Conservation (phyloP, 2,329 filamentous ascomycete genomes). For the Penicillium sp. region DNA sequence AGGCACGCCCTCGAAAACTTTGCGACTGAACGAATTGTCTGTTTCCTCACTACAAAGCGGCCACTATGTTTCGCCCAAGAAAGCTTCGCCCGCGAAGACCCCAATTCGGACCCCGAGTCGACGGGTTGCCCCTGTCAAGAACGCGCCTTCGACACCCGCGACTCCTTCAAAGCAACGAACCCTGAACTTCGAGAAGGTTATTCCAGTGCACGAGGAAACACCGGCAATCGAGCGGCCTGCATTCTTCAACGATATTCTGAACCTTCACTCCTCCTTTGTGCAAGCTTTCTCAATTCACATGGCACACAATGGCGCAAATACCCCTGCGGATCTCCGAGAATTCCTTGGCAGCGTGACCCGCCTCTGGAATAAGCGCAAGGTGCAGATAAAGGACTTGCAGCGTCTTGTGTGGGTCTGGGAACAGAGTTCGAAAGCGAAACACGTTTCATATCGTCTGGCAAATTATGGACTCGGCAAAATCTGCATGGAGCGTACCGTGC, state of each 20-base stretch:
- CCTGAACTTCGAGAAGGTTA: conserved; percentile 18
- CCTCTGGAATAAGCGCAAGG: conserved; percentile 69
- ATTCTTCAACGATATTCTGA: conserved; percentile 53
- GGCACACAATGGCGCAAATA: conserved; percentile 63
- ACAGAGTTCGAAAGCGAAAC: conserved; percentile 23
- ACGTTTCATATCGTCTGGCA: conserved; percentile 37
- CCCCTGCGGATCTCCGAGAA: conserved; percentile 62
- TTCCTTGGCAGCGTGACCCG: conserved; percentile 63
- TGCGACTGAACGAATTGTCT: conserved; percentile 32
- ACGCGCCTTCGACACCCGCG: conserved; percentile 17
- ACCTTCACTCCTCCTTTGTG: conserved; percentile 65
- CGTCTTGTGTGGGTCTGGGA: conserved; percentile 64
- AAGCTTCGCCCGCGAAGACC: conserved; percentile 7
- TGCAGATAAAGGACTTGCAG: conserved; percentile 64
- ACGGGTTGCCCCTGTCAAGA: conserved; percentile 49
- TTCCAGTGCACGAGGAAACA: conserved; percentile 7
- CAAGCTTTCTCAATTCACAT: conserved; percentile 67
- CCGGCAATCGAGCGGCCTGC: conserved; percentile 29
- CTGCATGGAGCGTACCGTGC: conserved; percentile 35
- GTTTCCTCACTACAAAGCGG: conserved; percentile 35
- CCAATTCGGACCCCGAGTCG: conserved; percentile 28
- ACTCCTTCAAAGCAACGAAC: conserved; percentile 31
- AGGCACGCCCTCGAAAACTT: conserved; percentile 34
- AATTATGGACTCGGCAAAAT: conserved; percentile 42
- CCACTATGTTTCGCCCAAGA: conserved; percentile 26